These are phyloP conservation scores for Tubosaeta sp. DNA, from an alignment of 768 basidiomycete species.

Conservation along the genomic window DNA sequence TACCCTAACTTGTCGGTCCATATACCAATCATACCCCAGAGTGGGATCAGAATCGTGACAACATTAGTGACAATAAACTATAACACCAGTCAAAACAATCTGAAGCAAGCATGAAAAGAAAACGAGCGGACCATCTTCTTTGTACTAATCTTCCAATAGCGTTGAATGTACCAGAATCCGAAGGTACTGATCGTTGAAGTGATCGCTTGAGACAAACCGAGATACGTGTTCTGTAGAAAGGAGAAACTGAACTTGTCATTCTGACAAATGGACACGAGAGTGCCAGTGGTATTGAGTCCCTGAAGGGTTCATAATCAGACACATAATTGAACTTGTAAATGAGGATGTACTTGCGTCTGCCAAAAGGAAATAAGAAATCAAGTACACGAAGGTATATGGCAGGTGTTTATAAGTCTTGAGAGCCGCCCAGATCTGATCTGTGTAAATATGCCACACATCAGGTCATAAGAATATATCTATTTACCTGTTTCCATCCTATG, in stretches of 20 bases:
- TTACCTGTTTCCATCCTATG: slow-evolving; percentile 82
- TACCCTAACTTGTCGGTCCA: slow-evolving; percentile 76
- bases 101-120: background rate
- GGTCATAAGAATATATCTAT: background rate
- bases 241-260: slow-evolving; percentile 80
- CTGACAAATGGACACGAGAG: slow-evolving; percentile 71
- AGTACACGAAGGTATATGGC: slow-evolving; percentile 79
- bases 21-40: slow-evolving; percentile 85
- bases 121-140: slow-evolving; percentile 66
- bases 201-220: slow-evolving; percentile 70
- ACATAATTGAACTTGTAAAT: background rate
- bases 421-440: slow-evolving; percentile 66
- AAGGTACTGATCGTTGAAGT: slow-evolving; percentile 70
- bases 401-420: slow-evolving; percentile 71
- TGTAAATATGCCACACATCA: background rate
- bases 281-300: slow-evolving; percentile 80
- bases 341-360: slow-evolving; percentile 52
- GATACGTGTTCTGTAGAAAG: slow-evolving; percentile 77
- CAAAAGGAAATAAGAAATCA: slow-evolving; percentile 73
- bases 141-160: slow-evolving; percentile 71
- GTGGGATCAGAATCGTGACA: slow-evolving; percentile 69
- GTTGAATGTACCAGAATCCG: slow-evolving; percentile 82
- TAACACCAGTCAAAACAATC: background rate
- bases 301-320: slow-evolving; percentile 22
- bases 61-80: slow-evolving; percentile 77